Evolutionary conservation across 805 yeast genomes (phyloP).

Genomic region (Millerago galiae): DNA sequence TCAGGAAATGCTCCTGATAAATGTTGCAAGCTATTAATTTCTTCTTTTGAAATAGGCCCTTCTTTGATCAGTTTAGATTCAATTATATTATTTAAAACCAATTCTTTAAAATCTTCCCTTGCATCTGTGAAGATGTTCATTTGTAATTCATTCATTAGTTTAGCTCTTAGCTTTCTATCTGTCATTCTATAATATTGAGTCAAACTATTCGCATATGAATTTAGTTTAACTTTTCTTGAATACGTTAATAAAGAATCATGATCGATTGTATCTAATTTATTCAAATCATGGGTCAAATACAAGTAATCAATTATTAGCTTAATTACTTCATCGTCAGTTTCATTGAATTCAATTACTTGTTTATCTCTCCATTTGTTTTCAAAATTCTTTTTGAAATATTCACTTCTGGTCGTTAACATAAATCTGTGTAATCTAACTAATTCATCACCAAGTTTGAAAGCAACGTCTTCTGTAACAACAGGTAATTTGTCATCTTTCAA

Average conservation of each 20-base stretch:
- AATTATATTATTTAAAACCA: constrained; percentile 17
- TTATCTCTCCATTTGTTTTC: constrained; percentile 20
- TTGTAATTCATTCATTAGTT: constrained; percentile 26
- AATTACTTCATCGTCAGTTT: constrained; percentile 17
- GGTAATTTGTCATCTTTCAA: constrained; percentile 10
- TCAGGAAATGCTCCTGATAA: constrained; percentile 37
- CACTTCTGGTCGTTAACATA: constrained; percentile 33
- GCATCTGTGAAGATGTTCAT: constrained; percentile 16
- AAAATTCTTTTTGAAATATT: constrained; percentile 24
- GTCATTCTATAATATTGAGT: constrained; percentile 23
- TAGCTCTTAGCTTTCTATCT: constrained; percentile 27
- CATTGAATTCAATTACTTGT: constrained; percentile 14
- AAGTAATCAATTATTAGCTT: constrained; percentile 26
- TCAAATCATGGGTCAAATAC: constrained; percentile 35
- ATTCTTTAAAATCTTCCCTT: constrained; percentile 13
- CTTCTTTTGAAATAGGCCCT: constrained; percentile 3
- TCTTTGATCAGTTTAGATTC: constrained; percentile 9
- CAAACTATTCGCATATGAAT: constrained; percentile 32
- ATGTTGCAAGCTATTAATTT: constrained; percentile 10
- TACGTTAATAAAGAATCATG: constrained; percentile 23
- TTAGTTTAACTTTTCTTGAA: constrained; percentile 30
- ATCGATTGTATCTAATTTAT: constrained; percentile 28
- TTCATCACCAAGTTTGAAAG: constrained; percentile 15
- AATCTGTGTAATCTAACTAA: constrained; percentile 33
- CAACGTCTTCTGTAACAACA: constrained; percentile 18